Conservation (phyloP, 139 green algal species). For the Axilococcus clingmanii region DNA sequence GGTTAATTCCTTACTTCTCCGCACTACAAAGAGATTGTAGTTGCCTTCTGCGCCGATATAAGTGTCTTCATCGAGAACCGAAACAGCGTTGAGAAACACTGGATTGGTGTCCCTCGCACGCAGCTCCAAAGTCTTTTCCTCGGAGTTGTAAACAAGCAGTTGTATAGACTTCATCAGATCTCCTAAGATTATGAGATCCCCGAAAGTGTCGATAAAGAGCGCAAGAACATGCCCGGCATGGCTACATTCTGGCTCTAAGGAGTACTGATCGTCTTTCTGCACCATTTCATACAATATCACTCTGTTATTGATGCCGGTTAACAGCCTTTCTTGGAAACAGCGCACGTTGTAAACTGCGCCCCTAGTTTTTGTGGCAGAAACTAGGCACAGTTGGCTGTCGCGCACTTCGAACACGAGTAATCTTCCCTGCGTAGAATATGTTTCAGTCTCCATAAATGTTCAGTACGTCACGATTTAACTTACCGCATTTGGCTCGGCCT, state of each 20-base stretch:
- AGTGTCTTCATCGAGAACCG: conserved; percentile 83
- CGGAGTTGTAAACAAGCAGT: conserved; percentile 66
- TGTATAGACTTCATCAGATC: conserved; percentile 95
- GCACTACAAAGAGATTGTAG: conserved; percentile 80
- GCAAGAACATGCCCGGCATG: conserved; percentile 71
- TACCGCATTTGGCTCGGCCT: conserved; percentile 72
- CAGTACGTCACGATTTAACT: background rate
- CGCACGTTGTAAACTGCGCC: conserved; percentile 80
- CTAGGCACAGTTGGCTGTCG: conserved; percentile 42
- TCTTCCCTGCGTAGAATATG: conserved; percentile 34
- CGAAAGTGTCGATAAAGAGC: conserved; percentile 63
- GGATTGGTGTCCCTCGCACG: conserved; percentile 69
- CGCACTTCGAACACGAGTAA: conserved; percentile 59
- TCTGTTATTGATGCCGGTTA: conserved; percentile 84
- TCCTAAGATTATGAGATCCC: conserved; percentile 77
- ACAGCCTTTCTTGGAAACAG: conserved; percentile 66
- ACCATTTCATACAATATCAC: conserved; percentile 74
- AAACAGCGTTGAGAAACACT: conserved; percentile 82
- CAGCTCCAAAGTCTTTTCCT: conserved; percentile 53
- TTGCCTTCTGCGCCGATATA: conserved; percentile 71
- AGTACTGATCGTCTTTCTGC: conserved; percentile 37
- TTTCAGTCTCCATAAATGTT: background rate
- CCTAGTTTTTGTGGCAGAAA: conserved; percentile 71
- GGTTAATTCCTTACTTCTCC: conserved; percentile 63
- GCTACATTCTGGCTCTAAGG: conserved; percentile 65